Base-by-base conservation (phyloP, 305 asterid genomes). In the Andrographis paniculata region DNA sequence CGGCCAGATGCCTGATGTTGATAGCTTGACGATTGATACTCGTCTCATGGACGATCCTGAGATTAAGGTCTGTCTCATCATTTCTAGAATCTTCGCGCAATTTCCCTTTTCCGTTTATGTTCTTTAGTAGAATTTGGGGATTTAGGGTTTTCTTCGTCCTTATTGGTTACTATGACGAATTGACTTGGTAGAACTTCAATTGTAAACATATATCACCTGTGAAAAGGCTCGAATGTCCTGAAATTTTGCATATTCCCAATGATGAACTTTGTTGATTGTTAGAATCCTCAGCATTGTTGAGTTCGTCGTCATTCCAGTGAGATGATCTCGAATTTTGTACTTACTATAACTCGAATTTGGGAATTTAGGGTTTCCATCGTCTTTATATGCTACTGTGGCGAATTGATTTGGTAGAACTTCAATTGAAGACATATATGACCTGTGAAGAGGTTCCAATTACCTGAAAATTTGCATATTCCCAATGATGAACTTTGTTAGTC, bases 1-100 rank as follows among this genome's bases (percentile, higher is more conserved):
- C 27, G 84, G 95, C 1, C 69, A 71, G 31, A 36, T 1, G 12
- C 89, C 87, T 12, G 88, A 69, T 19, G 16, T 48, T 30, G 81
- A 71, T 1, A 63, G 62, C 17, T 69, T 91, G 53, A 66, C 58
- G 61, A 61, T 18, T 41, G 53, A 71, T 17, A 48, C 60, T 56
- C 71, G 62, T 38, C 73, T 66, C 62, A 62, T 22, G 67, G 73
- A 66, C 16, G 70, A 71, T 56, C 77, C 73, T 31, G 66, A 70
- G 6, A 63, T 55, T 42, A 70, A 66, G 77, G 78, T 66, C 44
- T n/a, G n/a, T 27, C 33, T 27, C 10, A 0, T 27, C 6, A 27
- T 5, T 27, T 27, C 33, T 27, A 10, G 33, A 27, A 5, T 6
- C 10, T 27, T 27, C 33, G 10, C 33, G 1, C 17, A 13, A 36